Evolutionary conservation across 192 early-diverging fungal species (phyloP).

Genomic region (Chytriomyces sp.): DNA sequence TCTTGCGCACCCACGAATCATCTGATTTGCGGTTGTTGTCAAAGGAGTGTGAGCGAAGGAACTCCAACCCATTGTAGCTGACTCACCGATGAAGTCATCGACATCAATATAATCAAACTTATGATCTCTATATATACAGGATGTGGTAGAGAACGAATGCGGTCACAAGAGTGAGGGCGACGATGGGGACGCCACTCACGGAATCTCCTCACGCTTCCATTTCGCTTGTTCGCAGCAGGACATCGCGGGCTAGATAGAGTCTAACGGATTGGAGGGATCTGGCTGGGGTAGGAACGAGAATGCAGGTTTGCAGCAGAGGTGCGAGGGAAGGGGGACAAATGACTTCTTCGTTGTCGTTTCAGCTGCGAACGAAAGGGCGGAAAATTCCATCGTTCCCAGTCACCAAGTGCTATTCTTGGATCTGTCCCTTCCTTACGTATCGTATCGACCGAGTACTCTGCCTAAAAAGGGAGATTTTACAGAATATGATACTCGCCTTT

Average conservation of each 20-base stretch:
- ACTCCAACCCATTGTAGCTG: neutral
- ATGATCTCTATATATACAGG: conserved; percentile 68
- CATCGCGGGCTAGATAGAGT: conserved; percentile 20
- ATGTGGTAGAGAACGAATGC: neutral
- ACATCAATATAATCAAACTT: conserved; percentile 88
- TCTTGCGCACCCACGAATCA: conserved; percentile 40
- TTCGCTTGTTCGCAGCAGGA: conserved; percentile 51
- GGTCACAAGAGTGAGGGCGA: neutral
- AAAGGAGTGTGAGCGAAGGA: neutral
- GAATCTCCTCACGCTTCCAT: conserved; percentile 78
- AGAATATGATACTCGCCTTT: too few species aligned
- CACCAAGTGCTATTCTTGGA: neutral
- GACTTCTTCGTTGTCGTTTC: too few species aligned
- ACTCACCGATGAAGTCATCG: conserved; percentile 62
- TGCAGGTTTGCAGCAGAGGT: too few species aligned
- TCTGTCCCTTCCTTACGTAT: neutral
- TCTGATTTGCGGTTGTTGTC: conserved; percentile 9
- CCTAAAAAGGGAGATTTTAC: too few species aligned
- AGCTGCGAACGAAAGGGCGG: neutral
- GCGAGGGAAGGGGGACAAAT: too few species aligned
- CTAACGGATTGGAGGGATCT: neutral
- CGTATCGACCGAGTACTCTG: too few species aligned
- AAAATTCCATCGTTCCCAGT: neutral
- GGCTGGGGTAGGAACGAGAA: too few species aligned
- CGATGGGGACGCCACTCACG: conserved; percentile 5